Evolutionary conservation across 1,139 yeast species (phyloP), one percentile per base, ranked within the genome.

Genomic region (Saccharomyces hybrid): DNA sequence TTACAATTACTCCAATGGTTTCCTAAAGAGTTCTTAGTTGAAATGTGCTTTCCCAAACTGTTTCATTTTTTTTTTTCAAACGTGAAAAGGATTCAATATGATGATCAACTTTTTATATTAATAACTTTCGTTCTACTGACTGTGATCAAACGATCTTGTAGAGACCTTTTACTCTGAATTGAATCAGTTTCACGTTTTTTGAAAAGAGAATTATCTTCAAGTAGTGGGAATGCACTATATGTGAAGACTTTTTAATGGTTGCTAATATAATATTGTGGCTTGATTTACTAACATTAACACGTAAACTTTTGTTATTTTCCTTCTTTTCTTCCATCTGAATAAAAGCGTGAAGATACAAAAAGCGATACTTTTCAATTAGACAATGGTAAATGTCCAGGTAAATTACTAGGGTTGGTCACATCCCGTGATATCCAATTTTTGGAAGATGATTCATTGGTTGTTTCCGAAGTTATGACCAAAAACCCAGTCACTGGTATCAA

Each of bases 111-210:
- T 67, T 66, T 65, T 69, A 65, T 61, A 63, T 71, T 72, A 72
- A 78, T 88, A 90, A 93, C 98, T 93, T 93, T 93, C 99, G 98
- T 93, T 93, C 99, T 93, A 86, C 99, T 96, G 97, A 86, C 70
- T 73, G 67, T 73, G 95, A 87, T 88, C 95, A 85, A 84, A 86
- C 96, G 95, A 91, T 88, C 96, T 81, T 89, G 97, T 75, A 96
- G 97, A 90, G 63, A 82, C 77, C 65, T 64, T 75, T 70, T 70
- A 67, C 65, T 64, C 81, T 78, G 82, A 76, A 56, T 27, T 34
- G n/a, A 49, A 28, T 47, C 32, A 6, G 11, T n/a, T 46, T 26
- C 31, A 11, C 28, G 12, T 28, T 31, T n/a, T 24, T 47, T 19
- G 34, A 16, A 19, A 51, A 12, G 8, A 14, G 2, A n/a, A n/a